Conservation (phyloP, 2,329 filamentous ascomycete species). For the Remersonia thermophila region DNA sequence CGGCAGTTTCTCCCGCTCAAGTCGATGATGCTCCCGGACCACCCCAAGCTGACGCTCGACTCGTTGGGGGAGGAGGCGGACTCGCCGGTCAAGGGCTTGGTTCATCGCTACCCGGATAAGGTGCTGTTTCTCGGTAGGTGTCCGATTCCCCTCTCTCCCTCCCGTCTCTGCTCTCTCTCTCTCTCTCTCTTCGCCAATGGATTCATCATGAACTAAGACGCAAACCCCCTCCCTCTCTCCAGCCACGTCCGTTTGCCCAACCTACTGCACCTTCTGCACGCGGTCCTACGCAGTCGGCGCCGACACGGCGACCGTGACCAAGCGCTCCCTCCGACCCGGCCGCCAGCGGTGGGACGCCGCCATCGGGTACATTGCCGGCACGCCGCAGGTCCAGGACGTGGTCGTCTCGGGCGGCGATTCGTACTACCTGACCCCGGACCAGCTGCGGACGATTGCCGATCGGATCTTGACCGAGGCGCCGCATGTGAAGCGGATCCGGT, state of each 20-base stretch:
- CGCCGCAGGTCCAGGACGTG: slow-evolving; percentile 40
- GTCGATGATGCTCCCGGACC: slow-evolving; percentile 40
- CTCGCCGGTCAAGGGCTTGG: slow-evolving; percentile 42
- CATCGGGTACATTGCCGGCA: slow-evolving; percentile 44
- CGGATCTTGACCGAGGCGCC: slow-evolving; percentile 39
- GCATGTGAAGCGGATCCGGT: slow-evolving; percentile 46
- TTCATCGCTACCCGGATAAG: slow-evolving; percentile 53
- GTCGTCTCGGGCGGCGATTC: slow-evolving; percentile 52
- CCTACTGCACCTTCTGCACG: slow-evolving; percentile 52
- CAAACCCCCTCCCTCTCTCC: too few species aligned
- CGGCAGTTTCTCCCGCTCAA: slow-evolving; percentile 47
- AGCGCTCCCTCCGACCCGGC: slow-evolving; percentile 28
- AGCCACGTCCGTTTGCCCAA: slow-evolving; percentile 49
- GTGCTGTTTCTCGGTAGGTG: slow-evolving; percentile 46
- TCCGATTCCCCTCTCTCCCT: not conserved
- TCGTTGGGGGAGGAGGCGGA: slow-evolving; percentile 46
- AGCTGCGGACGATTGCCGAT: slow-evolving; percentile 41
- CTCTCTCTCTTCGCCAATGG: slow-evolving; percentile 11
- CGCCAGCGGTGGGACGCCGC: slow-evolving; percentile 39
- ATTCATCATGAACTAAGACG: too few species aligned
- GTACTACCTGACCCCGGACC: slow-evolving; percentile 41
- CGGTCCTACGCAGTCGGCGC: slow-evolving; percentile 46
- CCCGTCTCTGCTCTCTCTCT: not conserved
- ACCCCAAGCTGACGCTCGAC: slow-evolving; percentile 41
- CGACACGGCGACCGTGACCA: slow-evolving; percentile 39